Conservation (phyloP, 805 yeast genomes). For the Cyberlindnera galapagoensis region DNA sequence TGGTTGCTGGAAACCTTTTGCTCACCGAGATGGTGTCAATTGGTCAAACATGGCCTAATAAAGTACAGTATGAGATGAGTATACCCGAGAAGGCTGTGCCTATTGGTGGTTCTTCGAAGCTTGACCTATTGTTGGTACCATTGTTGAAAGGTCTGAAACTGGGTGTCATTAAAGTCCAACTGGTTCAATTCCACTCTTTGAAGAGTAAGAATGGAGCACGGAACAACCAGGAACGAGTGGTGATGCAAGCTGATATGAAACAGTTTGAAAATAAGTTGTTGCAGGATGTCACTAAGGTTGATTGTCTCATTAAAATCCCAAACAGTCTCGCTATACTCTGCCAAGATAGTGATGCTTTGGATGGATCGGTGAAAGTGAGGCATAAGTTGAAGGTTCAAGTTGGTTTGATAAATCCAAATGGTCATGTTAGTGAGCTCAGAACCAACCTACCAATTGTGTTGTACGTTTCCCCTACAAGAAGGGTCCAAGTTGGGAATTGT, state of each 20-base stretch:
- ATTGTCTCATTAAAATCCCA: conserved; percentile 56
- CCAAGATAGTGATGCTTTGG: conserved; percentile 69
- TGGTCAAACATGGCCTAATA: conserved; percentile 84
- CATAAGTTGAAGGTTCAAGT: conserved; percentile 75
- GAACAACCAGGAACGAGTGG: conserved; percentile 51
- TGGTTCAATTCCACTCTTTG: conserved; percentile 57
- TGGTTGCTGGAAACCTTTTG: conserved; percentile 65
- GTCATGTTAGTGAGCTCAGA: conserved; percentile 78
- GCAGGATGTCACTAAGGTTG: conserved; percentile 57
- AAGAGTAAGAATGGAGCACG: conserved; percentile 48
- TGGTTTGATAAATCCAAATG: conserved; percentile 64
- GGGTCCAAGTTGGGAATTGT: conserved; percentile 37
- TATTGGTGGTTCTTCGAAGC: conserved; percentile 66
- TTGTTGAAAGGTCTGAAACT: conserved; percentile 67
- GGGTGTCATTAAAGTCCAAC: conserved; percentile 56
- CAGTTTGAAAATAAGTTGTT: conserved; percentile 37
- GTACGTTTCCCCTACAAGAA: conserved; percentile 67
- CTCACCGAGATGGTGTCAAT: conserved; percentile 81
- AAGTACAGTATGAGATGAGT: conserved; percentile 81
- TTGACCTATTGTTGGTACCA: conserved; percentile 68
- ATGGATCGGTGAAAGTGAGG: conserved; percentile 58
- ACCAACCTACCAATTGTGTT: conserved; percentile 75
- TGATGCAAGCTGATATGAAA: conserved; percentile 42
- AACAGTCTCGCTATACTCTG: conserved; percentile 61
- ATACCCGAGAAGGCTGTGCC: conserved; percentile 84